A percentile compares a stretch with the other conserved stretches of the same genome.
phyloP scores from a whole-genome alignment of 208 protist species.

The Porcisia deanei region DNA sequence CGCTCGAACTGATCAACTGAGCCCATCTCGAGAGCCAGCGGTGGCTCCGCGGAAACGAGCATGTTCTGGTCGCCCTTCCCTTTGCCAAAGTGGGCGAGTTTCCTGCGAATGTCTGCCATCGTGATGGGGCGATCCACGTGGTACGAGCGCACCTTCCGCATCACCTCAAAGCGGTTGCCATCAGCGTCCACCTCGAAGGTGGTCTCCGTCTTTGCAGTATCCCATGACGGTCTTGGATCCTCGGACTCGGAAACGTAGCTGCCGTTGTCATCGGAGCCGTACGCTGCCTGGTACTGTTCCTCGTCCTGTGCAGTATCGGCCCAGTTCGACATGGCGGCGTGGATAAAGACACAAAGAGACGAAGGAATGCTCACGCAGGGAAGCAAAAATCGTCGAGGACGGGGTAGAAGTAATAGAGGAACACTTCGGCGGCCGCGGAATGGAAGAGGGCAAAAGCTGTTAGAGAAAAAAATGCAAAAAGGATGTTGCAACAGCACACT shows the following conservation, averaged over 20 bases:
- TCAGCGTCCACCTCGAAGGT: conserved; percentile 49
- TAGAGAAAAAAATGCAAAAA: conserved; percentile 1
- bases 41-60: conserved; percentile 64
- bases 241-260: conserved; percentile 37
- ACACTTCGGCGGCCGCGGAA: conserved; percentile 4
- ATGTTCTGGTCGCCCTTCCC: conserved; percentile 33
- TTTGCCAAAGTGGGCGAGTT: conserved; percentile 60
- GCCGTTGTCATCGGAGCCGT: conserved; percentile 29
- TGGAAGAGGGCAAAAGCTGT: background rate
- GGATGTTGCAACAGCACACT: background rate
- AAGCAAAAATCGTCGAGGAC: background rate
- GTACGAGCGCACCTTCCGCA: conserved; percentile 69
- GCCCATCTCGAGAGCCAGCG: conserved; percentile 79
- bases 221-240: conserved; percentile 50
- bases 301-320: conserved; percentile 63
- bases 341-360: background rate
- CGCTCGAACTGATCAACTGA: conserved; percentile 73
- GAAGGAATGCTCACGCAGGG: background rate
- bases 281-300: conserved; percentile 32
- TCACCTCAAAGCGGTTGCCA: conserved; percentile 61
- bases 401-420: background rate
- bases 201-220: conserved; percentile 58
- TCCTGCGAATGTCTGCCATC: conserved; percentile 56
- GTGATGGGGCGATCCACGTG: conserved; percentile 54
- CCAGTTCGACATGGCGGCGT: conserved; percentile 46